phyloP scores from a whole-genome alignment of 768 basidiomycete species.

The Sporobolomyces roseus region DNA sequence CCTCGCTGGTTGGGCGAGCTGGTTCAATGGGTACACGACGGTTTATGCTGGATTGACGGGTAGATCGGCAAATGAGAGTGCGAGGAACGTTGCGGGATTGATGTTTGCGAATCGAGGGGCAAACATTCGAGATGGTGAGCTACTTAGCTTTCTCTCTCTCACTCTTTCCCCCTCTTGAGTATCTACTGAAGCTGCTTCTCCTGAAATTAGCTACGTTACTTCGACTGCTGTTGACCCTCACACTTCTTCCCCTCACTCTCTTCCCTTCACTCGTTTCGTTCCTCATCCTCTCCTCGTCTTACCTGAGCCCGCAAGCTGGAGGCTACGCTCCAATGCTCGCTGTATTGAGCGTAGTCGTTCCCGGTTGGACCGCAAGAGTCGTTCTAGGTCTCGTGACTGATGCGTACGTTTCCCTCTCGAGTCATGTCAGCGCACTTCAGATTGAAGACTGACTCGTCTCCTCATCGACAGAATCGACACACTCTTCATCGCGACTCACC shows the following conservation, averaged over 20 bases:
- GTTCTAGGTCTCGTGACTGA: slow-evolving; percentile 29
- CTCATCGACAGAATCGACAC: slow-evolving; percentile 24
- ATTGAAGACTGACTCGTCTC: background rate
- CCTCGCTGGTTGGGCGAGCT: slow-evolving; percentile 52
- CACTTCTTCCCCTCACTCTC: slow-evolving; percentile 73
- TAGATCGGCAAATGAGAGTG: slow-evolving; percentile 62
- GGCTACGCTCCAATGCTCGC: slow-evolving; percentile 67
- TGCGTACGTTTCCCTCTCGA: slow-evolving; percentile 7
- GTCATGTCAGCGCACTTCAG: background rate
- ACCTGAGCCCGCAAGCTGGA: slow-evolving; percentile 53
- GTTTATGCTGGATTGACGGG: slow-evolving; percentile 74
- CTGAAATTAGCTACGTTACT: slow-evolving; percentile 63
- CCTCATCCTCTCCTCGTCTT: slow-evolving; percentile 71
- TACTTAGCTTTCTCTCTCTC: background rate
- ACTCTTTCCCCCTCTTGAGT: background rate
- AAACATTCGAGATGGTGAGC: slow-evolving; percentile 36
- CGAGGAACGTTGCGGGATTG: slow-evolving; percentile 59
- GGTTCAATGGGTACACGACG: slow-evolving; percentile 64
- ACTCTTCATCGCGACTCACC: slow-evolving; percentile 14
- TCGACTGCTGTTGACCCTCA: slow-evolving; percentile 59
- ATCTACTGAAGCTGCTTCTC: slow-evolving; percentile 37
- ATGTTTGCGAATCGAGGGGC: slow-evolving; percentile 59
- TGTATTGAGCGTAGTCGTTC: slow-evolving; percentile 52
- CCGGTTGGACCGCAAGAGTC: slow-evolving; percentile 30
- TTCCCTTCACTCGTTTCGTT: slow-evolving; percentile 79